phyloP scores from a whole-genome alignment of 306 rosid species.

The Luffa acutangula region DNA sequence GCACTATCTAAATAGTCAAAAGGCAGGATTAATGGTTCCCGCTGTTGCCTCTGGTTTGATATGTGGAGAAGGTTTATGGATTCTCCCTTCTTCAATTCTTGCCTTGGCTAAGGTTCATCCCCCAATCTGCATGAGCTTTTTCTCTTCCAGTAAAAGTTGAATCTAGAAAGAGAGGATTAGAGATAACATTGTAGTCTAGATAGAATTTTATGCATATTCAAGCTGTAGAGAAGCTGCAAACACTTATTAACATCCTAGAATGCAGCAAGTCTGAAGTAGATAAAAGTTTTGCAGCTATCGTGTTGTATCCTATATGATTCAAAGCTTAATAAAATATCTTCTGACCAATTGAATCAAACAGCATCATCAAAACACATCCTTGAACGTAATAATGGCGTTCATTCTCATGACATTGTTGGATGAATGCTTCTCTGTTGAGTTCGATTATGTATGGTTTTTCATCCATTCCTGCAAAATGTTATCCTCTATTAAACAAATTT shows the following conservation, averaged over 20 bases:
- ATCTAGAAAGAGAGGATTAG: neutral
- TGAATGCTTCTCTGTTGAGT: neutral
- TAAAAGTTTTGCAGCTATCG: neutral
- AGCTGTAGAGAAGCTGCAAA: slow-evolving; percentile 9
- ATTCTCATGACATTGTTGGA: neutral
- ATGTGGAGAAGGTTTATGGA: slow-evolving; percentile 97
- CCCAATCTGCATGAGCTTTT: slow-evolving; percentile 88
- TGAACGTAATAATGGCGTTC: neutral
- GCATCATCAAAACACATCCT: neutral
- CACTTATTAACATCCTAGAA: neutral
- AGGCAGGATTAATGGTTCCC: slow-evolving; percentile 71
- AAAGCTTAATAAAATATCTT: neutral
- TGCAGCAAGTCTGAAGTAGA: neutral
- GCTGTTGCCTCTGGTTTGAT: slow-evolving; percentile 97
- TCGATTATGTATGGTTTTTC: neutral
- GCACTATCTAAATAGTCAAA: slow-evolving; percentile 40
- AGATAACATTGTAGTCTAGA: neutral
- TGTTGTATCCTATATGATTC: neutral
- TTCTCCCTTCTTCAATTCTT: slow-evolving; percentile 84
- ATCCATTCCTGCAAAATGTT: neutral
- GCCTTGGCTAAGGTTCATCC: slow-evolving; percentile 72
- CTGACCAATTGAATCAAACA: neutral
- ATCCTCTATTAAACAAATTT: neutral
- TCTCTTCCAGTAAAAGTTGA: slow-evolving; percentile 25
- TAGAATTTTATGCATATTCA: neutral